Conservation (phyloP, 129 eudicot species). For the Helichrysum umbraculigerum region DNA sequence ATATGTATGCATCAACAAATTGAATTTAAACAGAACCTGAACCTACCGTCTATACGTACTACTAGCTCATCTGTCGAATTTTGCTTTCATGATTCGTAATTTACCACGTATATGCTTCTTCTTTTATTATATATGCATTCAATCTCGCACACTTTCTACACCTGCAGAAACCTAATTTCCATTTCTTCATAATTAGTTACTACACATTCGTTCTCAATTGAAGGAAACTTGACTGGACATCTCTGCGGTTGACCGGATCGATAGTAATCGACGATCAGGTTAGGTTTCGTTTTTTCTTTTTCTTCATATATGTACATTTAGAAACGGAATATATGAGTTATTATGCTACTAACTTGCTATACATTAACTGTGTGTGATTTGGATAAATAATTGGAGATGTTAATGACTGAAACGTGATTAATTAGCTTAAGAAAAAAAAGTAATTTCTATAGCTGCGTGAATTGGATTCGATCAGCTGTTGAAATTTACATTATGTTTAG, state of each 20-base stretch:
- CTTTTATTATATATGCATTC: slow-evolving; percentile 18
- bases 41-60: slow-evolving; percentile 18
- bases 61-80: slow-evolving; percentile 16
- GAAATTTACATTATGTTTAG: too few relatives aligned
- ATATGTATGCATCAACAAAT: slow-evolving; percentile 13
- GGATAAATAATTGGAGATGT: too few relatives aligned
- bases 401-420: too few relatives aligned
- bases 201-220: neutral
- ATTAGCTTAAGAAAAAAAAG: too few relatives aligned
- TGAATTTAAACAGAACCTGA: slow-evolving; percentile 24
- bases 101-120: neutral
- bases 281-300: neutral
- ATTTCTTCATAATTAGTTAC: neutral
- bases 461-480: too few relatives aligned
- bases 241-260: neutral
- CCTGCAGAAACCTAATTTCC: slow-evolving; percentile 23
- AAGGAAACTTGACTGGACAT: slow-evolving; percentile 1
- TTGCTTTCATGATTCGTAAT: slow-evolving; percentile 35
- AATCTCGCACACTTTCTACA: slow-evolving; percentile 16
- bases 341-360: too few relatives aligned
- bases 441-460: too few relatives aligned
- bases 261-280: slow-evolving; percentile 14
- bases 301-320: neutral
- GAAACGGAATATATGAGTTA: too few relatives aligned
- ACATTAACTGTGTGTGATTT: too few relatives aligned